These are phyloP conservation scores for Blastobotrys aristatus DNA, from an alignment of 1,139 yeast genomes.

Conservation along the genomic window DNA sequence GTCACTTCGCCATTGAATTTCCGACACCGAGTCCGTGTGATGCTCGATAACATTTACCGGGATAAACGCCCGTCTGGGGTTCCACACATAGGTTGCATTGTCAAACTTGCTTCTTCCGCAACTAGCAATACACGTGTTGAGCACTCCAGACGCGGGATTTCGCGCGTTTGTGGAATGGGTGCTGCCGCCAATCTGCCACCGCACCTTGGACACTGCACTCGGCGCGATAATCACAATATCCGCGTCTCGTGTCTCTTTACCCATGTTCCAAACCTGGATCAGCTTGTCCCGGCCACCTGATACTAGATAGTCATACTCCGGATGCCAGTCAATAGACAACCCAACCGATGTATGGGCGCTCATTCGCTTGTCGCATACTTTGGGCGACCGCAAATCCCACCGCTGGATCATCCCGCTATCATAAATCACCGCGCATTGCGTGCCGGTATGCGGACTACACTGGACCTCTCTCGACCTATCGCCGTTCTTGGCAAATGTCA, in stretches of 20 bases:
- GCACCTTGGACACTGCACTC: conserved; percentile 68
- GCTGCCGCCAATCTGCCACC: conserved; percentile 48
- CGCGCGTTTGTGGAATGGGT: conserved; percentile 2
- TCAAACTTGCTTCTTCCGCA: conserved; percentile 70
- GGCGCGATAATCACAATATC: conserved; percentile 70
- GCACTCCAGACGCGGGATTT: conserved; percentile 18
- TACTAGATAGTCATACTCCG: conserved; percentile 70
- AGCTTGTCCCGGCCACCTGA: conserved; percentile 93
- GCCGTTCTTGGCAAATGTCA: conserved; percentile 45
- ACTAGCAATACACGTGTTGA: conserved; percentile 62
- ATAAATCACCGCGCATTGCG: conserved; percentile 64
- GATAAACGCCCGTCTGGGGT: conserved; percentile 64
- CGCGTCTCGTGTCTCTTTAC: conserved; percentile 47
- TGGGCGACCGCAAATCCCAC: conserved; percentile 66
- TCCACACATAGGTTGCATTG: conserved; percentile 67
- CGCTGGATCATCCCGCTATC: conserved; percentile 85
- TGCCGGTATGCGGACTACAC: conserved; percentile 39
- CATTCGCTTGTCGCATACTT: conserved; percentile 54
- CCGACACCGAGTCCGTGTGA: conserved; percentile 49
- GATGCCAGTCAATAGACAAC: conserved; percentile 82
- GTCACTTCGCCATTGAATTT: conserved; percentile 47
- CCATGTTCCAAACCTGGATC: conserved; percentile 72
- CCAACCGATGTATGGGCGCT: conserved; percentile 94
- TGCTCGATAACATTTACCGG: conserved; percentile 62
- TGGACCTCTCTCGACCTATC: conserved; percentile 40